phyloP scores from a whole-genome alignment of 1,139 yeast genomes.

The Sugiyamaella xylanicola region DNA sequence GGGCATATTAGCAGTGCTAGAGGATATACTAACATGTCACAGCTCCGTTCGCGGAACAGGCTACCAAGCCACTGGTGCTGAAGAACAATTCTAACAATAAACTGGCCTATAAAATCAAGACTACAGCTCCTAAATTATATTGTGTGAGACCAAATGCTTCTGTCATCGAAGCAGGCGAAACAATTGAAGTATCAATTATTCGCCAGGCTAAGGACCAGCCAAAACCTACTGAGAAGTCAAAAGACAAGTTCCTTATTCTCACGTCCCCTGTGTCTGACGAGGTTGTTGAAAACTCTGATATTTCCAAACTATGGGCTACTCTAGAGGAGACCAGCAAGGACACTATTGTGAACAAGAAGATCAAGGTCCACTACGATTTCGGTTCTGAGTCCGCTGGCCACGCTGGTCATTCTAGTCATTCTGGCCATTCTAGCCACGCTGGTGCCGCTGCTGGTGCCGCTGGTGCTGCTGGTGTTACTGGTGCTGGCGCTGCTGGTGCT shows the following conservation, averaged over 20 bases:
- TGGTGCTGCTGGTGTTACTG: constrained; percentile 31
- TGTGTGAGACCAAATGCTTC: constrained; percentile 97
- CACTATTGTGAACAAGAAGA: constrained; percentile 68
- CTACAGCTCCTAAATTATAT: constrained; percentile 95
- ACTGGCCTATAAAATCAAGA: constrained; percentile 92
- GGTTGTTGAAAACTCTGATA: constrained; percentile 7
- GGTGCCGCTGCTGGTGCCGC: constrained; percentile 31
- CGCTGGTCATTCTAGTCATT: constrained; percentile 19
- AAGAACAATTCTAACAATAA: constrained; percentile 61
- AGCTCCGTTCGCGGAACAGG: constrained; percentile 67
- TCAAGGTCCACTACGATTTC: constrained; percentile 65
- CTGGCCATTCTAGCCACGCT: constrained; percentile 26
- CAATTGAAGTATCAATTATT: constrained; percentile 74
- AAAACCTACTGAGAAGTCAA: constrained; percentile 70
- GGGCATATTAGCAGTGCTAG: constrained; percentile 3
- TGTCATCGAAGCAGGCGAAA: constrained; percentile 70
- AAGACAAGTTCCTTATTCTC: constrained; percentile 90
- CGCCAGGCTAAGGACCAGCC: constrained; percentile 85
- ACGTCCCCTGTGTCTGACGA: constrained; percentile 67
- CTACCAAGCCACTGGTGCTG: constrained; percentile 69
- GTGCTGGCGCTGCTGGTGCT: constrained; percentile 26
- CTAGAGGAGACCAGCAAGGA: constrained; percentile 65
- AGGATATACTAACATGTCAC: not conserved
- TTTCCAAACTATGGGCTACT: constrained; percentile 71
- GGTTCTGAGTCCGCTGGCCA: constrained; percentile 18